These are phyloP conservation scores for Pythium utonaiense DNA, from an alignment of 352 stramenopile species.

Conservation along the genomic window DNA sequence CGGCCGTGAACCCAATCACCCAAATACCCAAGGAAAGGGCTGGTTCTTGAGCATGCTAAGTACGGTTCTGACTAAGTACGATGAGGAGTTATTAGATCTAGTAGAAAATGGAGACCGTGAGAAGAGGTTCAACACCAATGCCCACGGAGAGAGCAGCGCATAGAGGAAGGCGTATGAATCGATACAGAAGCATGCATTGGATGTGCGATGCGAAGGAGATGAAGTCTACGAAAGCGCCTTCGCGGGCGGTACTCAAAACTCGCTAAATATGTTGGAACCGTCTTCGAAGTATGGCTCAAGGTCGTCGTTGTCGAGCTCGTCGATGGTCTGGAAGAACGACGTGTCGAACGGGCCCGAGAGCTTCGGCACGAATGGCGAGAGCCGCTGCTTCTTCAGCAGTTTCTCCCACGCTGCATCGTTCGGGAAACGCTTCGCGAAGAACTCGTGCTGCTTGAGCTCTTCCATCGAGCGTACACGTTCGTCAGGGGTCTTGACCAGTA, in stretches of 20 bases:
- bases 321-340: constrained; percentile 61
- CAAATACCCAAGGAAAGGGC: neutral
- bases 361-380: constrained; percentile 61
- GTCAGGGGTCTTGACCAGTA: constrained; percentile 56
- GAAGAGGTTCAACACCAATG: neutral
- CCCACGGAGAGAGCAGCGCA: too few species aligned
- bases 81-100: constrained; percentile 5
- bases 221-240: neutral
- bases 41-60: neutral
- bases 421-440: constrained; percentile 47
- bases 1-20: constrained; percentile 17
- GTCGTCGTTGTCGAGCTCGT: constrained; percentile 50
- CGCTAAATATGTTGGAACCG: constrained; percentile 60
- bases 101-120: constrained; percentile 4
- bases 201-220: neutral
- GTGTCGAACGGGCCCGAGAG: constrained; percentile 64
- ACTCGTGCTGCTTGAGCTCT: constrained; percentile 54
- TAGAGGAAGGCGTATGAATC: neutral
- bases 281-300: constrained; percentile 67
- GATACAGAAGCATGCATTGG: neutral
- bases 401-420: constrained; percentile 34
- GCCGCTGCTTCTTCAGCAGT: constrained; percentile 36
- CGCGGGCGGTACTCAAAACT: constrained; percentile 28
- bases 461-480: constrained; percentile 39
- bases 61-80: constrained; percentile 5